Evolutionary conservation across 768 basidiomycete genomes (phyloP).

Genomic region (Russula vinacea): DNA sequence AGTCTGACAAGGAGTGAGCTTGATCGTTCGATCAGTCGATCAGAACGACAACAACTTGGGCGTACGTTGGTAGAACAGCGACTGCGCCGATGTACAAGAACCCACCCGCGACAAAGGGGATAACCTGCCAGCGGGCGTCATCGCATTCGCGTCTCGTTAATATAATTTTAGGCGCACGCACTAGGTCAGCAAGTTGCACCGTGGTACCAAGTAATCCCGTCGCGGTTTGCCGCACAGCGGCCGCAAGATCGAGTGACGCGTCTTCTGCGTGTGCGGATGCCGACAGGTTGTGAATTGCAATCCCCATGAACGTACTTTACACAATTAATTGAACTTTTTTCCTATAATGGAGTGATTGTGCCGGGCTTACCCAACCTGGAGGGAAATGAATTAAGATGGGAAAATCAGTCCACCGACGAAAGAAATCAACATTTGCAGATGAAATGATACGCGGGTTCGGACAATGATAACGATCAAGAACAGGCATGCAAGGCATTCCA

Average conservation of each 20-base stretch:
- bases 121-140: conserved; percentile 51
- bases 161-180: conserved; percentile 41
- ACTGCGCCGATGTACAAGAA: conserved; percentile 94
- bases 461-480: conserved; percentile 32
- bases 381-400: conserved; percentile 15
- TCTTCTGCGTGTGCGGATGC: conserved; percentile 43
- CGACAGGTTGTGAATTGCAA: conserved; percentile 75
- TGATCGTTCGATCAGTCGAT: conserved; percentile 22
- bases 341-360: background rate
- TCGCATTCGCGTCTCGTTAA: conserved; percentile 25
- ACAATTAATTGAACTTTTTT: background rate
- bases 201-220: conserved; percentile 82
- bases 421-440: background rate
- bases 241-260: conserved; percentile 59
- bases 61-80: conserved; percentile 86
- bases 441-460: conserved; percentile 23
- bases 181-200: conserved; percentile 72
- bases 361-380: conserved; percentile 34
- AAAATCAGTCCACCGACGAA: conserved; percentile 7
- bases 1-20: conserved; percentile 46
- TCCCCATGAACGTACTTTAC: conserved; percentile 79
- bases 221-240: conserved; percentile 72
- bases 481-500: conserved; percentile 25
- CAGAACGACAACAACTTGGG: conserved; percentile 28
- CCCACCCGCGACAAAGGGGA: conserved; percentile 86